Base-by-base conservation (phyloP, 176 grass and related monocot species). In the Aegilops sharonensis region DNA sequence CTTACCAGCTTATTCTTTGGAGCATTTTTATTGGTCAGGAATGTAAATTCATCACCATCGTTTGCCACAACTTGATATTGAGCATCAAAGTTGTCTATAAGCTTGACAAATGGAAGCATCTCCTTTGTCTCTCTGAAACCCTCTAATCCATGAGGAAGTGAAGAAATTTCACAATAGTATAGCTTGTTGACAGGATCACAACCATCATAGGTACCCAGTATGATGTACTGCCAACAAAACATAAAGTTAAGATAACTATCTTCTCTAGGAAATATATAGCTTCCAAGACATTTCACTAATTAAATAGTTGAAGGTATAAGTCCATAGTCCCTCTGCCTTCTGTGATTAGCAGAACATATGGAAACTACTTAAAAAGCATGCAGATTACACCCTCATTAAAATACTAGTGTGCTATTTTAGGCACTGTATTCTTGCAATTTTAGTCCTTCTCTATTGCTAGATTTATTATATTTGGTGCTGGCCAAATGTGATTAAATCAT, bases 181-280 rank as follows among this genome's bases (percentile, higher is more conserved):
- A 98, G 78, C 78, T 94, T 98, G 83, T 98, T 98, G 72, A 93
- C 91, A 25, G 93, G 95, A 77, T 95, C 91, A 5, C 95, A 98
- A 78, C 91, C 95, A 80, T 93, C 91, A 37, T 82, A 85, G 42
- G 69, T 94, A 72, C 59, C 39, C 73, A 98, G 86, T 87, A 95
- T 85, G 82, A 85, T 86, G 81, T 94, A 98, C 95, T 98, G 75
- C 67, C 54, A 82, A 87, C n/a, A 78, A 90, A 65, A 80, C 32
- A 70, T n/a, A 54, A 61, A 47, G 43, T 67, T 63, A 61, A 56
- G 47, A 78, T 12, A 73, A 81, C 24, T 67, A 57, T 73, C 37
- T 64, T 62, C 11, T 82, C 8, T 24, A 42, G 15, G 54, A 25
- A 64, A 63, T 42, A 76, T 31, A 64, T 63, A 71, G 68, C 24